Percentiles rank a stretch among this genome's conserved stretches.
These are phyloP conservation scores for Solanum sparsipilum DNA, from an alignment of 257 asterid species.

Conservation along the genomic window DNA sequence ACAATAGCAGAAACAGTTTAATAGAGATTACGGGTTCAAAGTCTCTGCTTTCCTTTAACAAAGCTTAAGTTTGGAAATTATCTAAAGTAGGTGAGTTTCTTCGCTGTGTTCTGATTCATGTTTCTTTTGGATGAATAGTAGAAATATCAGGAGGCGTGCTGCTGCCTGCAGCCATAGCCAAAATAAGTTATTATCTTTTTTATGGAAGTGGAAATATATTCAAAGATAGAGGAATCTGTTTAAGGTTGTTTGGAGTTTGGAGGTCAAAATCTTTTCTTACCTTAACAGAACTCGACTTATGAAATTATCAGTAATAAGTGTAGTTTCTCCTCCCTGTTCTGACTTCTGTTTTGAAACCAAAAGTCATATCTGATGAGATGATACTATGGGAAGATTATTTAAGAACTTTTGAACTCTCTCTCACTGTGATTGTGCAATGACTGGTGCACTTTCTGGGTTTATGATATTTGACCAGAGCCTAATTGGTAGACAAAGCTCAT, in stretches of 20 bases:
- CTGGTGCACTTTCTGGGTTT: background rate
- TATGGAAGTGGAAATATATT: background rate
- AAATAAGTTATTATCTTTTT: background rate
- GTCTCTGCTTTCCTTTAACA: background rate
- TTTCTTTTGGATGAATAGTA: background rate
- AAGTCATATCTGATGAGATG: background rate
- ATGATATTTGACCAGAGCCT: background rate
- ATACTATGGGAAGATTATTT: background rate
- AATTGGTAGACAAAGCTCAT: background rate
- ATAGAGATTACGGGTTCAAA: background rate
- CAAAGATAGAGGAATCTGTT: background rate
- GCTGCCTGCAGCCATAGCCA: background rate
- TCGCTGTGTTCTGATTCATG: background rate
- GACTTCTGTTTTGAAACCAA: background rate
- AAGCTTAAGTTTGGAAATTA: background rate
- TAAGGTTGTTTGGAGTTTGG: background rate
- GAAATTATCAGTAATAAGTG: background rate
- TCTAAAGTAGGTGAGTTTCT: background rate
- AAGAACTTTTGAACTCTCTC: background rate
- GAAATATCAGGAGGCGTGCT: background rate
- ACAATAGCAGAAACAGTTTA: background rate
- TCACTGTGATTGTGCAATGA: background rate
- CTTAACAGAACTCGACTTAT: background rate
- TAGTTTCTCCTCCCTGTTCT: background rate
- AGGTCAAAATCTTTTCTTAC: background rate